Base-by-base conservation (phyloP, 192 early-diverging fungal species). In the Coemansia sp. region DNA sequence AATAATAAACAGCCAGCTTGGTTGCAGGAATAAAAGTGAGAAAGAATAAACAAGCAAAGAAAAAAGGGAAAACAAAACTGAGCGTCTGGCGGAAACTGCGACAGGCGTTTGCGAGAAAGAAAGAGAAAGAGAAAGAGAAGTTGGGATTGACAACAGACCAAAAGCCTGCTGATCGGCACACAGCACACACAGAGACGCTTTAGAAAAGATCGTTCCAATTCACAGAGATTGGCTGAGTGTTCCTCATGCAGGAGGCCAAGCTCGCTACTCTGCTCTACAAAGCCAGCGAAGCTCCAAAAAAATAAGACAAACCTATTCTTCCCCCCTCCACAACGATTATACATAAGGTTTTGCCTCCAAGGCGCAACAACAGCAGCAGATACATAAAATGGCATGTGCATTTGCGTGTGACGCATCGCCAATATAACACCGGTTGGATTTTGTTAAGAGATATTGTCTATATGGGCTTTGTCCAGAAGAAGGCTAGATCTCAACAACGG, bases 41-140 rank as follows among this genome's bases (percentile, higher is more conserved):
- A 28, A 56, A 55, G 6, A 24, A 20, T 49, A 57, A 49, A 57
- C 32, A 34, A 34, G n/a, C n/a, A n/a, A 19, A 60, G 54, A 61
- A 60, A n/a, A 55, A 35, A 8, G 29, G 10, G 20, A 32, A 28
- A 18, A 30, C 27, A 32, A 18, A 35, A 55, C 16, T 28, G 5
- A 20, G 16, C 10, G 5, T 9, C 13, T 42, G 13, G 39, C 39
- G 2, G 14, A 16, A 3, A 16, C 39, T 13, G 39, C 39, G 11
- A 14, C 8, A 13, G 39, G 14, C 11, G 39, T 16, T 42, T 42
- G 39, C 8, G 11, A 42, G n/a, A 30, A 9, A 35, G 29, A 30
- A 35, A 3, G 14, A 30, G 6, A 4, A 29, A 28, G 14, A 16
- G 9, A 27, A 27, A 54, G 8, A 54, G 25, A 16, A 34, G 14